These are phyloP conservation scores for Exophiala mesophila DNA, from an alignment of 2,329 filamentous ascomycete genomes.

Conservation along the genomic window DNA sequence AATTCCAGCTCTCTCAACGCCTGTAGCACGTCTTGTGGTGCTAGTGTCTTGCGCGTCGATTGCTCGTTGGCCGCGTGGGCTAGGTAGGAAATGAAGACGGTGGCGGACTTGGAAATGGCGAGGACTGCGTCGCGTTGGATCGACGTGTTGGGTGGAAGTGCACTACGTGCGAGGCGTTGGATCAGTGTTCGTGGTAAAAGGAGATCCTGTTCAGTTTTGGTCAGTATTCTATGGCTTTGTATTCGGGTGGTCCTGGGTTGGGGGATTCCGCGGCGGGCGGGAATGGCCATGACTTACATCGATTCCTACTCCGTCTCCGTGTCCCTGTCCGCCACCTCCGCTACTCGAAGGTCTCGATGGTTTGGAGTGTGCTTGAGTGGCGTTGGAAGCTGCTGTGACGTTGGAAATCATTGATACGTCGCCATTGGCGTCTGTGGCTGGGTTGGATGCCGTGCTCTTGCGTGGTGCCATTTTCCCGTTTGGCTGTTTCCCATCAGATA, in stretches of 20 bases:
- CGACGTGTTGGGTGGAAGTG: conserved; percentile 59
- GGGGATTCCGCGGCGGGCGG: neutral
- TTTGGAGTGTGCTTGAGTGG: conserved; percentile 25
- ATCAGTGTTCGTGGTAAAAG: conserved; percentile 60
- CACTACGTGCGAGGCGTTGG: conserved; percentile 57
- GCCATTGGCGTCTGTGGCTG: conserved; percentile 25
- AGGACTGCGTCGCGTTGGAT: conserved; percentile 62
- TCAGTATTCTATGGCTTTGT: neutral
- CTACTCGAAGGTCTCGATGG: conserved; percentile 15
- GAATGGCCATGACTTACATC: conserved; percentile 24
- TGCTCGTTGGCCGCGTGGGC: conserved; percentile 54
- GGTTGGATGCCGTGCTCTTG: conserved; percentile 26
- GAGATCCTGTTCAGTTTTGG: conserved; percentile 46
- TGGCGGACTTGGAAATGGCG: conserved; percentile 61
- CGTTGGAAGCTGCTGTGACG: conserved; percentile 12
- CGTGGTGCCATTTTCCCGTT: conserved; percentile 27
- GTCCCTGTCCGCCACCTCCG: neutral
- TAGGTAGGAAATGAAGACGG: conserved; percentile 60
- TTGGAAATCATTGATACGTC: conserved; percentile 25
- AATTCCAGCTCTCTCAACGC: conserved; percentile 59
- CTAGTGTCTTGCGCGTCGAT: conserved; percentile 58
- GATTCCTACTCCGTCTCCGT: conserved; percentile 22
- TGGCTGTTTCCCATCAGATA: no score
- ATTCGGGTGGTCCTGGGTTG: no score
- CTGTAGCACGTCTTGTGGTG: conserved; percentile 56